Conservation (phyloP, 2,329 filamentous ascomycete species). For the Helminthosporium solani region DNA sequence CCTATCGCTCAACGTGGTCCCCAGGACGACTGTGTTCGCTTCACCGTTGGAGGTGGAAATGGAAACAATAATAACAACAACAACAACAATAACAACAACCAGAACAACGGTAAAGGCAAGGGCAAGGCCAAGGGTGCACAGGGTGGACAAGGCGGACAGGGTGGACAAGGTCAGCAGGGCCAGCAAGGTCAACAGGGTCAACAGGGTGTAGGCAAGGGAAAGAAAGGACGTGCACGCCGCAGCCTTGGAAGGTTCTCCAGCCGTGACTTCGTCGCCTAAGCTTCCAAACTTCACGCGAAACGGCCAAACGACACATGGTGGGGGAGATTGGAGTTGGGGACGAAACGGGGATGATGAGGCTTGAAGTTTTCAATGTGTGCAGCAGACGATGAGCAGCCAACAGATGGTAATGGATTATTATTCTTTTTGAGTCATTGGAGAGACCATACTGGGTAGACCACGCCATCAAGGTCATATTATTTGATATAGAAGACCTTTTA, state of each 20-base stretch:
- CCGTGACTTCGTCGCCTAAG: slow-evolving; percentile 37
- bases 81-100: slow-evolving; percentile 7
- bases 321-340: slow-evolving; percentile 1
- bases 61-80: slow-evolving; percentile 11
- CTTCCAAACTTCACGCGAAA: background rate
- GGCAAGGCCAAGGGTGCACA: slow-evolving; percentile 12
- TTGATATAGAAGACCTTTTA: slow-evolving; percentile 24
- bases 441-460: background rate
- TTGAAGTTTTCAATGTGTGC: no score
- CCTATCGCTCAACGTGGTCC: slow-evolving; percentile 56
- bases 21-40: slow-evolving; percentile 56
- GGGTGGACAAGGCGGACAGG: slow-evolving; percentile 15
- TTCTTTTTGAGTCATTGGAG: slow-evolving; percentile 19
- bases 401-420: slow-evolving; percentile 31
- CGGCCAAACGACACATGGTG: slow-evolving; percentile 3
- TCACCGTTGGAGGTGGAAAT: slow-evolving; percentile 42
- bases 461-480: slow-evolving; percentile 7
- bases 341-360: no score
- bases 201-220: slow-evolving; percentile 11
- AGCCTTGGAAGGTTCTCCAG: slow-evolving; percentile 32
- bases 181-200: slow-evolving; percentile 4
- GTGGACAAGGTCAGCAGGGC: slow-evolving; percentile 10
- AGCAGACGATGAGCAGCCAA: no score
- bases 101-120: slow-evolving; percentile 9
- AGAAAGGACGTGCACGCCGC: slow-evolving; percentile 19